Evolutionary conservation across 2,329 filamentous ascomycete genomes (phyloP), one percentile per base, ranked within the genome.

Genomic region (Pseudopyrenochaeta lycopersici): DNA sequence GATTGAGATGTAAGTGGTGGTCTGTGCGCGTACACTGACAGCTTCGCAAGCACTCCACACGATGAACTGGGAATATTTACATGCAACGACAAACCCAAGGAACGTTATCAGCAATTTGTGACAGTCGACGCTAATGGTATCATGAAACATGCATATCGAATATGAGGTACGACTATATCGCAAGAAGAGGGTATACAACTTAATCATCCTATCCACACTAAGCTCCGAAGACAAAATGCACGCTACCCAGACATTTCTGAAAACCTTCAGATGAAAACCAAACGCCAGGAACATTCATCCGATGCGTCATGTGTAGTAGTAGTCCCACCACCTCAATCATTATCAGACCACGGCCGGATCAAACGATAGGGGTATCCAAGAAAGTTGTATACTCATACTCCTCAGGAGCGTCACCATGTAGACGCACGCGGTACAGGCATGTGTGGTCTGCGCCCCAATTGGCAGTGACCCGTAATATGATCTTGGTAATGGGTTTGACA

Each of bases 401-500:
- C 49, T 59, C 57, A 14, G 52, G 44, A 12, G 60, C 61, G 30
- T 66, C 61, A 27, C 80, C 80, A 32, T 78, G 76, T 49, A 82
- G 65, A 18, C 79, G 68, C 27, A 81, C 56, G 11, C 80, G 73
- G 58, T 82, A 82, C 30, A 82, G 46, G 56, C 80, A 82, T 11
- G 80, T 81, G 56, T 75, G 74, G 18, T 75, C 67, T 1, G 66
- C 67, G 31, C 80, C 80, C 75, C 77, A 81, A 55, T 81, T 82
- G 45, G 63, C 69, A 10, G 62, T 61, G 4, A 80, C 77, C 12
- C 78, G 68, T 29, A 82, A 59, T 30, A 79, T 67, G 18, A 75
- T 65, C 41, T 71, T 73, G 17, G 67, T 61, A 14, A 77, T 68
- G 4, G 70, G 63, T 10, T 43, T 49, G 2, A 72, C 52, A 7